Evolutionary conservation across 768 basidiomycete species (phyloP), one percentile per base, ranked within the genome.

Genomic region (Boletus barrowsii): DNA sequence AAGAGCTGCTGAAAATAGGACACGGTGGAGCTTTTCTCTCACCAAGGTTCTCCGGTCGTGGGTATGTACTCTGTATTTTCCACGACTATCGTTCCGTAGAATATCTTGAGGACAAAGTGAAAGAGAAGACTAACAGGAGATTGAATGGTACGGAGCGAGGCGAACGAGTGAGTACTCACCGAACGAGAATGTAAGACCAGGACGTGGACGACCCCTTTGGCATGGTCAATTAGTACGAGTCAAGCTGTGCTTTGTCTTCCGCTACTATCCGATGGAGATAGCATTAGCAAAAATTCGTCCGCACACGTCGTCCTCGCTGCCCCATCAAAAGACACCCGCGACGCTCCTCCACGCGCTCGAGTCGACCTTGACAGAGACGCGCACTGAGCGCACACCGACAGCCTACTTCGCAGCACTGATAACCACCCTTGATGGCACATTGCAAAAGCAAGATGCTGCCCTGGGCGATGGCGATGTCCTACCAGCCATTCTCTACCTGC

Each of bases 351-450:
- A 79, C 53, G 95, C 93, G 3, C 76, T 98, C 61, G 96, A 98
- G 72, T 79, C 84, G 15, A 91, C 86, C 39, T 81, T 87, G 61
- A 73, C 78, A 60, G 88, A 91, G 62, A 86, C 87, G 62, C 75
- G 75, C 56, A 77, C 86, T 9, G 84, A 87, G 49, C 72, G 75
- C 39, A 79, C 88, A 9, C 79, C 95, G 8, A 93, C 93, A 1
- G 96, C 97, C 30, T 98, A 98, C 75, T 97, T 95, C 72, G 91
- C 93, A n/a, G 87, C 90, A 4, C 78, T 96, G 54, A 75, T 92
- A 46, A 93, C 92, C 13, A 88, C 90, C 9, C 79, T 96, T 30
- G 88, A 92, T 63, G 83, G 87, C 54, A 84, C 87, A 11, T 70
- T 93, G 24, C 83, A 84, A 72, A 86, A 79, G 66, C 78, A 76